Conservation (phyloP, 805 yeast genomes). For the Yarrowia keelungensis region DNA sequence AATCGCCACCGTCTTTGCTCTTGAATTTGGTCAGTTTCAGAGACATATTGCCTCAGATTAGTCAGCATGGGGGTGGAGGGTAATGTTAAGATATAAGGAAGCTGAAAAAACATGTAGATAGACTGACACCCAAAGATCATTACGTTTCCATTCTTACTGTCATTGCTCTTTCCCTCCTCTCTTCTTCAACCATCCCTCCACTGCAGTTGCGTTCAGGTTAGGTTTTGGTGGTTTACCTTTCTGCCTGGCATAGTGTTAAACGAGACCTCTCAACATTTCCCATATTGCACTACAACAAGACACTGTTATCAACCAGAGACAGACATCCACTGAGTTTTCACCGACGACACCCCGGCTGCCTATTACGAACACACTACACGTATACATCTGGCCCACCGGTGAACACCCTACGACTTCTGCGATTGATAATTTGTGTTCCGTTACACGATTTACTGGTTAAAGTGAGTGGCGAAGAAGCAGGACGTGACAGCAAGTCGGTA, state of each 20-base stretch:
- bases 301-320: constrained; percentile 18
- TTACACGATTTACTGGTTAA: constrained; percentile 17
- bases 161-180: not conserved
- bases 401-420: constrained; percentile 22
- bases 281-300: not conserved
- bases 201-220: constrained; percentile 10
- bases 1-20: not conserved
- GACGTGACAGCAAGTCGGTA: not conserved
- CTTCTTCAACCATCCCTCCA: not conserved
- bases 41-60: constrained; percentile 10
- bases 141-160: too few species aligned
- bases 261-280: constrained; percentile 9
- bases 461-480: constrained; percentile 21
- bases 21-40: not conserved
- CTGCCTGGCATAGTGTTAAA: constrained; percentile 15
- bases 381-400: constrained; percentile 1
- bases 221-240: constrained; percentile 31
- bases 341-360: constrained; percentile 31
- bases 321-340: constrained; percentile 8
- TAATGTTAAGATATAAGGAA: too few species aligned
- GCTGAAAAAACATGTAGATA: not conserved
- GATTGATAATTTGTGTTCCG: not conserved
- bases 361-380: not conserved
- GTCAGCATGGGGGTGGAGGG: not conserved
- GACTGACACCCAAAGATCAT: not conserved